Evolutionary conservation across 2,329 filamentous ascomycete genomes (phyloP).

Genomic region (Furcasterigmium furcatum): DNA sequence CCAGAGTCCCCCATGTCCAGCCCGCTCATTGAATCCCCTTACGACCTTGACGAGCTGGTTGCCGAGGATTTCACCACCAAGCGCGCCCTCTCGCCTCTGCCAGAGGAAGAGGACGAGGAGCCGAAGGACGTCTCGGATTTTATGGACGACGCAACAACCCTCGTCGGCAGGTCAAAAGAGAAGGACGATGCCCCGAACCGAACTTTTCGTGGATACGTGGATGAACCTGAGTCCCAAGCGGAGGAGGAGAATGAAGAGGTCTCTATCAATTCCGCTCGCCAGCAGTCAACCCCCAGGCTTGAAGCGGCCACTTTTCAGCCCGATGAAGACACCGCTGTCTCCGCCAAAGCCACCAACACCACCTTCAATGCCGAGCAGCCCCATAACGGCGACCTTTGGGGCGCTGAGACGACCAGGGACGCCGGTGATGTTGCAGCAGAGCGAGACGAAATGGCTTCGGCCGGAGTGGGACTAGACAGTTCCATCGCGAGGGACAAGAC

Average conservation of each 20-base stretch:
- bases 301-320: conserved; percentile 1
- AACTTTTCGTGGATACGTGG: conserved; percentile 1
- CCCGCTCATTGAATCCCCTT: neutral
- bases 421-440: neutral
- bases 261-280: neutral
- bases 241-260: neutral
- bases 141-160: neutral
- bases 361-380: neutral
- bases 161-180: neutral
- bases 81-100: neutral
- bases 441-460: conserved; percentile 1
- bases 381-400: neutral
- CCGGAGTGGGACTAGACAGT: neutral
- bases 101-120: neutral
- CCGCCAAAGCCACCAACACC: neutral
- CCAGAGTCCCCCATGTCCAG: neutral
- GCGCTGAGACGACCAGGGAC: neutral
- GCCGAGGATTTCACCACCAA: neutral
- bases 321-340: neutral
- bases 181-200: neutral
- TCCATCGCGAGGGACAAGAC: no score
- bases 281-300: neutral
- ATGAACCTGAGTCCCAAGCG: conserved; percentile 1
- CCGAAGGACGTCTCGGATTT: neutral
- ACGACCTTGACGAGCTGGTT: neutral